These are phyloP conservation scores for Trichomonas vaginalis DNA, from an alignment of 208 protist genomes.

Conservation along the genomic window DNA sequence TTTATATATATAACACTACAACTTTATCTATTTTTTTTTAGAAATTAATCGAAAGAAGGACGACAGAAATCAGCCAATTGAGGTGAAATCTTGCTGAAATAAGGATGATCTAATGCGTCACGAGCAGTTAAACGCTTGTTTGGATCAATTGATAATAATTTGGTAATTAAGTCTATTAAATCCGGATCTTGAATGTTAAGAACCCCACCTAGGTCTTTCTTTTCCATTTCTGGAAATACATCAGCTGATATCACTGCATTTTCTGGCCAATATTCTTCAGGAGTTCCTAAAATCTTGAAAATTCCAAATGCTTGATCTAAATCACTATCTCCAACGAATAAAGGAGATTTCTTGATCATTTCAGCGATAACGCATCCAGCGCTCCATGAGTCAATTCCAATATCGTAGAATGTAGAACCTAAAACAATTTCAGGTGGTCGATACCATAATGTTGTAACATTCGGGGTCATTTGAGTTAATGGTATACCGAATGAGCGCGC, in stretches of 20 bases:
- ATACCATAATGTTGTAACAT: neutral
- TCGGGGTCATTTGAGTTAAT: constrained; percentile 30
- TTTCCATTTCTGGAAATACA: neutral
- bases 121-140: neutral
- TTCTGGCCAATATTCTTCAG: neutral
- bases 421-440: constrained; percentile 6
- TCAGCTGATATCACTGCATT: neutral
- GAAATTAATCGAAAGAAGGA: neutral
- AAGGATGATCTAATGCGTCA: neutral
- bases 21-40: neutral
- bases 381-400: neutral
- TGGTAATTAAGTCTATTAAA: neutral
- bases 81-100: neutral
- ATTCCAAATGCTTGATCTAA: neutral
- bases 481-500: constrained; percentile 41
- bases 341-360: neutral
- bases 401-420: neutral
- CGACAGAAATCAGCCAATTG: neutral
- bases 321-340: neutral
- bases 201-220: neutral
- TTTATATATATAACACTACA: neutral
- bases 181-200: neutral
- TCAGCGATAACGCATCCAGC: constrained; percentile 16
- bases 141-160: neutral
- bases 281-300: neutral